A percentile compares a stretch with the other conserved stretches of the same genome.
phyloP scores from a whole-genome alignment of 2,329 filamentous ascomycete species.

The Amauroascus niger region DNA sequence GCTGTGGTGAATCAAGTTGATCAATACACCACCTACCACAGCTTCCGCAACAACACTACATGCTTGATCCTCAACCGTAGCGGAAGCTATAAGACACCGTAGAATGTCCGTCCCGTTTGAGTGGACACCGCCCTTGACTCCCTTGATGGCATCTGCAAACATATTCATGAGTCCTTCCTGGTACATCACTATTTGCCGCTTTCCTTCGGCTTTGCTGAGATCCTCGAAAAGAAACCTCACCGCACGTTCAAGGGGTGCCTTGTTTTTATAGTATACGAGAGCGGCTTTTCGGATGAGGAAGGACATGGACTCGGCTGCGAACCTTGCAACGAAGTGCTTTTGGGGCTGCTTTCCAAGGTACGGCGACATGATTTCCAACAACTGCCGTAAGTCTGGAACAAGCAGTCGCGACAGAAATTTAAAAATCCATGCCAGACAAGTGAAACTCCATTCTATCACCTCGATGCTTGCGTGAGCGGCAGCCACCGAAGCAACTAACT shows the following conservation, averaged over 20 bases:
- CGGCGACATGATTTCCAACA: slow-evolving; percentile 72
- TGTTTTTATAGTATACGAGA: slow-evolving; percentile 62
- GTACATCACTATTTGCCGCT: slow-evolving; percentile 48
- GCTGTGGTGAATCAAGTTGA: slow-evolving; percentile 74
- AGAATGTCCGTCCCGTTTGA: slow-evolving; percentile 48
- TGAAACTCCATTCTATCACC: slow-evolving; percentile 97
- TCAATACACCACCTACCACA: slow-evolving; percentile 65
- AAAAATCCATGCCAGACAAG: slow-evolving; percentile 86
- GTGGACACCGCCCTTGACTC: slow-evolving; percentile 50
- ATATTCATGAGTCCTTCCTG: slow-evolving; percentile 84
- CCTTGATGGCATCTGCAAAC: slow-evolving; percentile 70
- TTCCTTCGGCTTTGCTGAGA: slow-evolving; percentile 38
- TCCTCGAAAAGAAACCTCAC: slow-evolving; percentile 63
- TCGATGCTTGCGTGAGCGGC: slow-evolving; percentile 67
- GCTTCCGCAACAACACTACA: slow-evolving; percentile 40
- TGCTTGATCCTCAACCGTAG: slow-evolving; percentile 24
- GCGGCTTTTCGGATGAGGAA: slow-evolving; percentile 88
- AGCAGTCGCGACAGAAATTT: slow-evolving; percentile 88
- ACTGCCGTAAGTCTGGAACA: slow-evolving; percentile 72
- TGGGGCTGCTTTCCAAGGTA: slow-evolving; percentile 74
- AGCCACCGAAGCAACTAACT: slow-evolving; percentile 66
- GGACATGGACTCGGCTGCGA: slow-evolving; percentile 88
- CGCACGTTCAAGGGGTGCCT: slow-evolving; percentile 58
- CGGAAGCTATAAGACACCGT: slow-evolving; percentile 39
- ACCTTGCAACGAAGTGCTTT: slow-evolving; percentile 78